Evolutionary conservation across 352 stramenopile species (phyloP).

Genomic region (Globisporangium ultimum): DNA sequence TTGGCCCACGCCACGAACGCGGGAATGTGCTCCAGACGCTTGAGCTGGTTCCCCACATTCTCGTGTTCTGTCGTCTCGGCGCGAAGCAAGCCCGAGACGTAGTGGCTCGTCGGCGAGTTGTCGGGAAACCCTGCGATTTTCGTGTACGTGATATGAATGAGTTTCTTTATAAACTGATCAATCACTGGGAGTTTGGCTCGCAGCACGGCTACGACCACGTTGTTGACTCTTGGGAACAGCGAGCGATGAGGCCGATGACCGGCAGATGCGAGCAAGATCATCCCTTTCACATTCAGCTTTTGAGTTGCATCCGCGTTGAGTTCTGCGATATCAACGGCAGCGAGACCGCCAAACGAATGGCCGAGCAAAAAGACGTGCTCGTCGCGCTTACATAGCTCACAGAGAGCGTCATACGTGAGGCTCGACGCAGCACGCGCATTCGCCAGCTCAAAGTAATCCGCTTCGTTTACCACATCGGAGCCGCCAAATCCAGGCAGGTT

Average conservation of each 20-base stretch:
- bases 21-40: conserved; percentile 17
- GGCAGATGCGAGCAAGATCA: conserved; percentile 27
- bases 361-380: conserved; percentile 50
- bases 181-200: conserved; percentile 14
- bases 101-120: conserved; percentile 13
- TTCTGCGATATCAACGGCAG: conserved; percentile 38
- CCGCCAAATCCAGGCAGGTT: conserved; percentile 28
- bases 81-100: conserved; percentile 26
- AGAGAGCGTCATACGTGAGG: conserved; percentile 21
- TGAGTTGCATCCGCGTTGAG: conserved; percentile 10
- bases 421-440: conserved; percentile 11
- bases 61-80: conserved; percentile 31
- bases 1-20: conserved; percentile 36
- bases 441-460: conserved; percentile 20
- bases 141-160: conserved; percentile 15
- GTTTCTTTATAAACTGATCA: neutral
- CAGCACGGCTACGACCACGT: conserved; percentile 12
- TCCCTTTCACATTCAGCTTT: conserved; percentile 19
- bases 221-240: conserved; percentile 14
- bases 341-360: conserved; percentile 63
- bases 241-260: conserved; percentile 21
- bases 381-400: conserved; percentile 15
- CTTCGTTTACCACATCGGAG: conserved; percentile 17
- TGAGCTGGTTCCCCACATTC: conserved; percentile 23
- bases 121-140: conserved; percentile 18